Evolutionary conservation across 1,139 yeast species (phyloP).

Genomic region (Eremothecium coryli): DNA sequence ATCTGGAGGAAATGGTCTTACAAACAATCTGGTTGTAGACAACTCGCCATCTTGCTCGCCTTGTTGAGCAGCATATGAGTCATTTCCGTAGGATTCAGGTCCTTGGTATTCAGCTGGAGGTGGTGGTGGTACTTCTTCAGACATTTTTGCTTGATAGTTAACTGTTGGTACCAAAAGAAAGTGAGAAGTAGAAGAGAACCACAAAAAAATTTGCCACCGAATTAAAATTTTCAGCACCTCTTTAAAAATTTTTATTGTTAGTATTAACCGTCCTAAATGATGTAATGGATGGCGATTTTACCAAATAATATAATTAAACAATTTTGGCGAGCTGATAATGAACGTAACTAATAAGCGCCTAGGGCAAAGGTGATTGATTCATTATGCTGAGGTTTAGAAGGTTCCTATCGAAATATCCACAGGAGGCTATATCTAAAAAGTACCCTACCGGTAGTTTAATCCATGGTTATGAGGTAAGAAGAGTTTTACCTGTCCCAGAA

Average conservation of each 20-base stretch:
- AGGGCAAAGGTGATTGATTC: no score
- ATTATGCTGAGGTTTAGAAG: slow-evolving; percentile 21
- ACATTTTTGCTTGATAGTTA: slow-evolving; percentile 1
- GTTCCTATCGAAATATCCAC: slow-evolving; percentile 19
- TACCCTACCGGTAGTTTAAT: slow-evolving; percentile 56
- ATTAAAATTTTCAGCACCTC: slow-evolving; percentile 2
- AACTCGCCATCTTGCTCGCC: slow-evolving; percentile 30
- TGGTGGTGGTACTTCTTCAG: slow-evolving; percentile 7
- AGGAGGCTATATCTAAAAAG: slow-evolving; percentile 15
- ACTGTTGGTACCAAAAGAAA: not conserved
- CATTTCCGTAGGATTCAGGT: slow-evolving; percentile 12
- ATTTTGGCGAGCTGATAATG: no score
- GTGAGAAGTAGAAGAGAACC: slow-evolving; percentile 5
- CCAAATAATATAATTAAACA: not conserved
- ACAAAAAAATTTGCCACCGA: slow-evolving; percentile 6
- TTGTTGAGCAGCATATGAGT: slow-evolving; percentile 12
- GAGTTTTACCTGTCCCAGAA: slow-evolving; percentile 68
- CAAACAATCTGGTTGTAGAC: slow-evolving; percentile 43
- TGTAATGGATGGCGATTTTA: not conserved
- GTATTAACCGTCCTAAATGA: no score
- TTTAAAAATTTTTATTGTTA: not conserved
- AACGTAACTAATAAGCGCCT: no score
- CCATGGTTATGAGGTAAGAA: slow-evolving; percentile 56
- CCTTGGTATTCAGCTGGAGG: slow-evolving; percentile 14
- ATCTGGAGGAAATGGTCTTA: slow-evolving; percentile 45